Evolutionary conservation across 163 green algal species (phyloP).

Genomic region (Chlorella variabilis): DNA sequence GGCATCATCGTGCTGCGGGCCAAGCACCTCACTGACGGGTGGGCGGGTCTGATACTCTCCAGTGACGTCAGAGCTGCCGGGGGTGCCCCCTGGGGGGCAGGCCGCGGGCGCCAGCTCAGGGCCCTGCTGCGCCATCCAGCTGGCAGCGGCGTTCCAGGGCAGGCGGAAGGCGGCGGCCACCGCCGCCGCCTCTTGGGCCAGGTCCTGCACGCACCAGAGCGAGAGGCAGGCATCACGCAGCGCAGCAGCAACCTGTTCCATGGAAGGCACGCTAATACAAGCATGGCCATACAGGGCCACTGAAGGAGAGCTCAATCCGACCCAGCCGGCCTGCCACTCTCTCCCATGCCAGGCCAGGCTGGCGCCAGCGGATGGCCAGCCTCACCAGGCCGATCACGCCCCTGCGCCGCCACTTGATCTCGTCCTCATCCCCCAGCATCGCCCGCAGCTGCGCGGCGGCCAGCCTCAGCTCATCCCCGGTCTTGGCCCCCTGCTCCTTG

Average conservation of each 20-base stretch:
- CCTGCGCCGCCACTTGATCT: conserved; percentile 26
- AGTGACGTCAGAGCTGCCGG: background rate
- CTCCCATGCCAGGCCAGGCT: too few relatives aligned
- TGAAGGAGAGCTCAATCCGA: too few relatives aligned
- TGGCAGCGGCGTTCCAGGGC: conserved; percentile 16
- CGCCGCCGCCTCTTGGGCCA: background rate
- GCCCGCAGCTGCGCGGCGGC: conserved; percentile 9
- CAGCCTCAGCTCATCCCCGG: conserved; percentile 20
- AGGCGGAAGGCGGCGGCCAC: conserved; percentile 1
- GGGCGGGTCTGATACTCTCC: conserved; percentile 9
- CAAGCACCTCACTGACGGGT: background rate
- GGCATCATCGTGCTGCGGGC: background rate
- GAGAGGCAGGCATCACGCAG: background rate
- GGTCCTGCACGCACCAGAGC: background rate
- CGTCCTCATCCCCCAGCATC: conserved; percentile 18
- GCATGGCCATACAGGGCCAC: too few relatives aligned
- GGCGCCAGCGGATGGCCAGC: too few relatives aligned
- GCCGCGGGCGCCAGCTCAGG: background rate
- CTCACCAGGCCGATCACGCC: conserved; percentile 19
- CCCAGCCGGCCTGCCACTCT: too few relatives aligned
- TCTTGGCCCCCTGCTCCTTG: background rate
- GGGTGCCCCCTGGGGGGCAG: background rate
- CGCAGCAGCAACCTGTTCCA: too few relatives aligned
- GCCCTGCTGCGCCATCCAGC: conserved; percentile 22
- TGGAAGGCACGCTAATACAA: background rate